Base-by-base conservation (phyloP, 1,139 yeast species). In the Barnettozyma hawaiiensis region DNA sequence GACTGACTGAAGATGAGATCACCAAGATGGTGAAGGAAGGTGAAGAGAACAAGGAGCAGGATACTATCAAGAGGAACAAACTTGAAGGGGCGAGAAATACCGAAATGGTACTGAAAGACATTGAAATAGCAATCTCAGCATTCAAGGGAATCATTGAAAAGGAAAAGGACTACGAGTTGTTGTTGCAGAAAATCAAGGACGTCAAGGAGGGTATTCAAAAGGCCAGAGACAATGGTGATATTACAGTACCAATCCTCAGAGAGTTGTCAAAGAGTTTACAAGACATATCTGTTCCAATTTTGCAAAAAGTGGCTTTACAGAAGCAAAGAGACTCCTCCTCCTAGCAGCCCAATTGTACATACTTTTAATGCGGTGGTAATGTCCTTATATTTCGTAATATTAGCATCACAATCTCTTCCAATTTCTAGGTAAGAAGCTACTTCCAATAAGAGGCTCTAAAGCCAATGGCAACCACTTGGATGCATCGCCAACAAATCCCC, bases 401-500 rank as follows among this genome's bases (percentile, higher is more conserved):
- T 4, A 9, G 7, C 16, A n/a, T 48, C 31, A 52, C 26, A 58
- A 37, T 39, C 44, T 49, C 33, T 40, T 52, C 55, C 57, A 53
- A n/a, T 50, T 50, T 29, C 60, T 43, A 3, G 65, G 62, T 6
- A 55, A 41, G 38, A 45, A 61, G 7, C 54, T 56, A 33, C 51
- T 50, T 4, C 67, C 67, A 23, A 63, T 62, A 2, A 64, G 27
- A 1, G 83, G 89, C 53, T 70, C 76, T 42, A 86, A 64, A 4
- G 89, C 89, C 31, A 62, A 45, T 0, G 95, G 95, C 24, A 87
- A 65, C 60, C 76, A 64, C 44, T 75, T 74, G 0, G 92, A 83
- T 0, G 95, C 94, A 58, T 86, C 95, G 1, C 96, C 96, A 45
- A 71, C 64, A 57, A 85, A 85, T 24, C 81, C 83, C 92, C 94